A percentile compares a stretch with the other conserved stretches of the same genome.
Evolutionary conservation across 306 rosid species (phyloP).

Genomic region (Vigna nakashimae): DNA sequence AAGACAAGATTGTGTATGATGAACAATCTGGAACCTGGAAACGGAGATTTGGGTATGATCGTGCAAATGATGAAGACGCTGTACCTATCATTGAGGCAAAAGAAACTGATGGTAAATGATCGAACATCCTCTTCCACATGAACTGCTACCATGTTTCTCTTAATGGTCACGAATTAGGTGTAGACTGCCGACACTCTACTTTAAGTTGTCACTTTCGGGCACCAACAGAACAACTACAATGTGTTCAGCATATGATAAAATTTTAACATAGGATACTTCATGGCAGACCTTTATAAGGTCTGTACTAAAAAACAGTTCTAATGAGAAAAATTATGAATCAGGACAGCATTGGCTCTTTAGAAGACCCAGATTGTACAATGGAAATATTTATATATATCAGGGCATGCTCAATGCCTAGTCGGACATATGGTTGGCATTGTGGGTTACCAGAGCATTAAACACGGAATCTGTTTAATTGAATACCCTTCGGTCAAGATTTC

Average conservation of each 20-base stretch:
- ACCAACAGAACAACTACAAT: neutral
- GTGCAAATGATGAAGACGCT: conserved; percentile 83
- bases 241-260: neutral
- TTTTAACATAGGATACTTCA: neutral
- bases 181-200: neutral
- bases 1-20: conserved; percentile 73
- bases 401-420: neutral
- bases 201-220: neutral
- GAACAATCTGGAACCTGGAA: conserved; percentile 82
- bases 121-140: neutral
- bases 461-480: neutral
- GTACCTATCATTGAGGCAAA: conserved; percentile 93
- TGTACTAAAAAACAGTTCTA: neutral
- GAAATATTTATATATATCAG: neutral
- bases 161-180: neutral
- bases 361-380: neutral
- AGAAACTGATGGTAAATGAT: conserved; percentile 74
- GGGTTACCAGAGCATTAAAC: neutral
- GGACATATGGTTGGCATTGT: neutral
- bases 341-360: neutral
- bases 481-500: neutral
- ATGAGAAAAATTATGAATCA: neutral
- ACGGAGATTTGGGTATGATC: conserved; percentile 85
- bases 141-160: neutral
- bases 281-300: neutral